A percentile compares a stretch with the other conserved stretches of the same genome.
Conservation (phyloP, 1,284 basidiomycete genomes). For the Marasmius tenuissimus region DNA sequence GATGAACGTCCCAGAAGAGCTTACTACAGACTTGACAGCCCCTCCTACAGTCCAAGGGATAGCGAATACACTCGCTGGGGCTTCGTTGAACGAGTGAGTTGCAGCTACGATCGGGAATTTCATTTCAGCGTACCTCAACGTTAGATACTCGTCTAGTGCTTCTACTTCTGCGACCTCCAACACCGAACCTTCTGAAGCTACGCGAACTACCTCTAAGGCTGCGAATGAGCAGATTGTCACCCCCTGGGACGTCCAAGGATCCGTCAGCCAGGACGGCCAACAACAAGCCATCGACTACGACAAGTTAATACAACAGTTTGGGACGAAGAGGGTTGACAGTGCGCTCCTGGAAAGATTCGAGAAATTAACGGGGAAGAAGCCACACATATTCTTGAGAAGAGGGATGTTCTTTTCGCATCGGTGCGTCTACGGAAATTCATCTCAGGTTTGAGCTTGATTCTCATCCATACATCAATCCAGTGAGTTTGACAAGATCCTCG, state of each 20-base stretch:
- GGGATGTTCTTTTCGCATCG: constrained; percentile 99
- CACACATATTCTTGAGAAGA: constrained; percentile 89
- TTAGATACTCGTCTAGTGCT: not conserved
- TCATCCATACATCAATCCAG: constrained; percentile 38
- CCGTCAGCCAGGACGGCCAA: constrained; percentile 86
- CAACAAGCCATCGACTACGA: constrained; percentile 95
- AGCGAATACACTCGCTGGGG: constrained; percentile 13
- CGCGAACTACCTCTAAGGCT: not conserved
- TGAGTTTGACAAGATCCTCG: constrained; percentile 92
- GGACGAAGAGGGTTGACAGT: constrained; percentile 80
- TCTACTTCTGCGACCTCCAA: not conserved
- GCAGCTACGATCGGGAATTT: not conserved
- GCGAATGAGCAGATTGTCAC: constrained; percentile 83
- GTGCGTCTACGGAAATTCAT: constrained; percentile 41
- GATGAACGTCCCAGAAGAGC: constrained; percentile 17
- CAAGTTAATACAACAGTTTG: constrained; percentile 93
- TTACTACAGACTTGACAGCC: constrained; percentile 21
- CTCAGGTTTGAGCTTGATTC: not conserved
- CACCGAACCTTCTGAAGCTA: constrained; percentile 5
- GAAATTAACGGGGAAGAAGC: constrained; percentile 83
- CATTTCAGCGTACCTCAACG: not conserved
- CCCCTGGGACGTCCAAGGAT: constrained; percentile 97
- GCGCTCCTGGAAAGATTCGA: constrained; percentile 90
- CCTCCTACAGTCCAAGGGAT: constrained; percentile 16
- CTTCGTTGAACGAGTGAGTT: constrained; percentile 20